Percentiles rank a stretch among this genome's conserved stretches.
phyloP scores from a whole-genome alignment of 768 basidiomycete genomes.

The Pleurotus sapidus region DNA sequence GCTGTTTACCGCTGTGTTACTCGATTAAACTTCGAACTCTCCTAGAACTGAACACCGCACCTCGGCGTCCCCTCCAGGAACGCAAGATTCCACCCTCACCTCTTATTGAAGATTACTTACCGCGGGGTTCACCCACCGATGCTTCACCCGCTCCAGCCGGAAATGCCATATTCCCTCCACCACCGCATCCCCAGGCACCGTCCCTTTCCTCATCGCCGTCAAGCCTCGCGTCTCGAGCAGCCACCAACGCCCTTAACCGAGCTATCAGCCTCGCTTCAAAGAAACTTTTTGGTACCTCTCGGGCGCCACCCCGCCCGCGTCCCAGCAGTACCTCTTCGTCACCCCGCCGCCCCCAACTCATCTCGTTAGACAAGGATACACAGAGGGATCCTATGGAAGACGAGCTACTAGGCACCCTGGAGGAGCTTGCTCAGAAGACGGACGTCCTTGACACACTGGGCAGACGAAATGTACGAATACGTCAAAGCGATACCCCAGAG shows the following conservation, averaged over 20 bases:
- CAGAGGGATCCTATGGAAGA: constrained; percentile 76
- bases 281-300: constrained; percentile 68
- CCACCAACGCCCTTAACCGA: constrained; percentile 73
- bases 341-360: constrained; percentile 54
- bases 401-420: constrained; percentile 72
- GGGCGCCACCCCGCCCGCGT: constrained; percentile 33
- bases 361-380: constrained; percentile 41
- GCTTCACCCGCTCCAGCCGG: constrained; percentile 27
- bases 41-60: constrained; percentile 61
- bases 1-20: background rate
- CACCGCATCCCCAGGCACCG: constrained; percentile 50
- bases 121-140: constrained; percentile 21
- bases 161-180: constrained; percentile 68
- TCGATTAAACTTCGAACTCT: background rate
- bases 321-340: constrained; percentile 47
- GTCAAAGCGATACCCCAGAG: constrained; percentile 85
- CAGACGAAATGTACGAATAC: constrained; percentile 90
- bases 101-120: constrained; percentile 39
- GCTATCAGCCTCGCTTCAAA: constrained; percentile 80
- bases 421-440: constrained; percentile 95
- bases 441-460: constrained; percentile 89
- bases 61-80: constrained; percentile 58
- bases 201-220: constrained; percentile 68
- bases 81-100: constrained; percentile 48
- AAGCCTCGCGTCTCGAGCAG: constrained; percentile 55